These are phyloP conservation scores for Sporopachydermia lactativora DNA, from an alignment of 805 yeast genomes.

Conservation along the genomic window DNA sequence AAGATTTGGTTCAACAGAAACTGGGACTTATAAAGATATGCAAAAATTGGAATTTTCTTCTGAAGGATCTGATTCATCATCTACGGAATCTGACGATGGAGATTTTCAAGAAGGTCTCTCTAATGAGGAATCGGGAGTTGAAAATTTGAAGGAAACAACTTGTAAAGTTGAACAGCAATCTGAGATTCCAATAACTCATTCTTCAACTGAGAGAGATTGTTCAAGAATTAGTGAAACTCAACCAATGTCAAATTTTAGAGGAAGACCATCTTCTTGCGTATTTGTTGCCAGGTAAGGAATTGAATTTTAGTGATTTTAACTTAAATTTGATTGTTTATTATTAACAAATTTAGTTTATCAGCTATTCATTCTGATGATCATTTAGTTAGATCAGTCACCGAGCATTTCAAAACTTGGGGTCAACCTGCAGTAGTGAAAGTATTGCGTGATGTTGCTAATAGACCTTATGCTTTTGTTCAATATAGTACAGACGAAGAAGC, in stretches of 20 bases:
- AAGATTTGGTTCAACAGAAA: neutral
- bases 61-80: neutral
- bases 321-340: too few relatives aligned
- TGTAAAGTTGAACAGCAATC: too few relatives aligned
- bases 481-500: conserved; percentile 62
- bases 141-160: too few relatives aligned
- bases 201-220: too few relatives aligned
- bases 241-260: too few relatives aligned
- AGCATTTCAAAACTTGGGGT: conserved; percentile 63
- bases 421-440: conserved; percentile 62
- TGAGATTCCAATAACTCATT: too few relatives aligned
- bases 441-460: conserved; percentile 52
- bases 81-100: neutral
- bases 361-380: conserved; percentile 55
- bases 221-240: too few relatives aligned
- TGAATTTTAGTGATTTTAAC: too few relatives aligned
- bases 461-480: conserved; percentile 92
- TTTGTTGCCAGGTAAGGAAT: conserved; percentile 55
- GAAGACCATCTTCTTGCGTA: conserved; percentile 74
- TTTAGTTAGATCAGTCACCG: conserved; percentile 50
- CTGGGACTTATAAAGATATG: neutral
- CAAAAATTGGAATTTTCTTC: neutral
- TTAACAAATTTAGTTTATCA: conserved; percentile 42
- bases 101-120: too few relatives aligned
- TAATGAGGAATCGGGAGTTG: too few relatives aligned